Evolutionary conservation across 768 basidiomycete genomes (phyloP).

Genomic region (Suillus weaverae): DNA sequence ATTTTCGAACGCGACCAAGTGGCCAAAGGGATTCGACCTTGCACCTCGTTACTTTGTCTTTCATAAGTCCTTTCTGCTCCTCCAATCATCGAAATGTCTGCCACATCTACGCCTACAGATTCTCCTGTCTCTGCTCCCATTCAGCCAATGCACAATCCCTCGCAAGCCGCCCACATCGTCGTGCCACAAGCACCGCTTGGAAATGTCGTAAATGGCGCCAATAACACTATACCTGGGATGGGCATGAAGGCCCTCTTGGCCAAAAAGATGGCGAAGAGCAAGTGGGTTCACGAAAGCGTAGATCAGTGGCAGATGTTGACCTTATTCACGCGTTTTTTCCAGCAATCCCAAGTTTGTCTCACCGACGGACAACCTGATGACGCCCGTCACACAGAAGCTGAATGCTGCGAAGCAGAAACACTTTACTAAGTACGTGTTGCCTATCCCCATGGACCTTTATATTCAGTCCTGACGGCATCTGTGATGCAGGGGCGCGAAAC

Average conservation of each 20-base stretch:
- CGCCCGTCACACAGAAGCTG: constrained; percentile 90
- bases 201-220: constrained; percentile 54
- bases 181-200: constrained; percentile 81
- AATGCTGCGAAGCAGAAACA: constrained; percentile 91
- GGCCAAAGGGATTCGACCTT: not conserved
- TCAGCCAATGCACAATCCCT: constrained; percentile 84
- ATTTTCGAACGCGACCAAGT: constrained; percentile 19
- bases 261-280: constrained; percentile 88
- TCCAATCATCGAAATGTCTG: constrained; percentile 45
- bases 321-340: constrained; percentile 16
- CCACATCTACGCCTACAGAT: constrained; percentile 59
- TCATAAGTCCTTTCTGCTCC: not conserved
- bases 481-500: constrained; percentile 53
- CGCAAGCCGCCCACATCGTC: constrained; percentile 74
- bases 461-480: constrained; percentile 7
- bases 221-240: constrained; percentile 64
- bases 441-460: constrained; percentile 6
- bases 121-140: constrained; percentile 64
- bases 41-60: not conserved
- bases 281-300: constrained; percentile 50
- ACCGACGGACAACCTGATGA: constrained; percentile 94
- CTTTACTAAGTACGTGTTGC: constrained; percentile 72
- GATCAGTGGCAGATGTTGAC: not conserved
- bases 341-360: constrained; percentile 90
- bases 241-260: constrained; percentile 91